Evolutionary conservation across 1,139 yeast genomes (phyloP).

Genomic region (Candida sp.): DNA sequence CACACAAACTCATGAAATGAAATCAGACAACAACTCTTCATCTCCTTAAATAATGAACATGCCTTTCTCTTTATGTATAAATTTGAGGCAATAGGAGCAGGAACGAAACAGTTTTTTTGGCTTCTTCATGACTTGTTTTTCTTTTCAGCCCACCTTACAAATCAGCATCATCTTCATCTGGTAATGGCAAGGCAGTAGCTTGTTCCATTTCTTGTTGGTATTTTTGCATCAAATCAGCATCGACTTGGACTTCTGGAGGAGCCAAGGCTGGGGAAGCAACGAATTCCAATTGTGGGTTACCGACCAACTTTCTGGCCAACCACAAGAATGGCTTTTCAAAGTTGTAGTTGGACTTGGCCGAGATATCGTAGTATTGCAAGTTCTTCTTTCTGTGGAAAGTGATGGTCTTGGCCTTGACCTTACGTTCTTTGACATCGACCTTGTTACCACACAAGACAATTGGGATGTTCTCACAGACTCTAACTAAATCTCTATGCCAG

Average conservation of each 20-base stretch:
- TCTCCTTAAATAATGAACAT: not conserved
- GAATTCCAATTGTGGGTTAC: slow-evolving; percentile 97
- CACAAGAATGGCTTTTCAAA: slow-evolving; percentile 99
- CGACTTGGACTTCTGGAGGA: slow-evolving; percentile 99
- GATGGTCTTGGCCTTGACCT: slow-evolving; percentile 99
- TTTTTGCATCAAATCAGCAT: slow-evolving; percentile 94
- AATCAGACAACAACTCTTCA: not conserved
- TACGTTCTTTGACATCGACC: slow-evolving; percentile 99
- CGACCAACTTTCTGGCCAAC: slow-evolving; percentile 99
- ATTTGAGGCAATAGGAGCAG: too few relatives aligned
- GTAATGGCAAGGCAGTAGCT: slow-evolving; percentile 99
- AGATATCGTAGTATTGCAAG: slow-evolving; percentile 98
- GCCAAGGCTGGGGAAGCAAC: slow-evolving; percentile 99
- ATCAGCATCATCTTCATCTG: slow-evolving; percentile 99
- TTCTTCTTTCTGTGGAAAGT: slow-evolving; percentile 99
- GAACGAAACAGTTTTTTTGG: not conserved
- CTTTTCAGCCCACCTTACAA: slow-evolving; percentile 50
- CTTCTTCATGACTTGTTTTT: not conserved
- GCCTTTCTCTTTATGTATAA: slow-evolving; percentile 21
- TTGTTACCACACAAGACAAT: slow-evolving; percentile 99
- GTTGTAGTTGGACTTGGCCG: slow-evolving; percentile 99
- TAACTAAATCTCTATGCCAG: slow-evolving; percentile 99
- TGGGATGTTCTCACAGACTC: slow-evolving; percentile 99
- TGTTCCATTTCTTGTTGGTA: slow-evolving; percentile 99
- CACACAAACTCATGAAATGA: not conserved